Evolutionary conservation across 305 asterid genomes (phyloP), one percentile per base, ranked within the genome.

Genomic region (Nicotiana rustica): DNA sequence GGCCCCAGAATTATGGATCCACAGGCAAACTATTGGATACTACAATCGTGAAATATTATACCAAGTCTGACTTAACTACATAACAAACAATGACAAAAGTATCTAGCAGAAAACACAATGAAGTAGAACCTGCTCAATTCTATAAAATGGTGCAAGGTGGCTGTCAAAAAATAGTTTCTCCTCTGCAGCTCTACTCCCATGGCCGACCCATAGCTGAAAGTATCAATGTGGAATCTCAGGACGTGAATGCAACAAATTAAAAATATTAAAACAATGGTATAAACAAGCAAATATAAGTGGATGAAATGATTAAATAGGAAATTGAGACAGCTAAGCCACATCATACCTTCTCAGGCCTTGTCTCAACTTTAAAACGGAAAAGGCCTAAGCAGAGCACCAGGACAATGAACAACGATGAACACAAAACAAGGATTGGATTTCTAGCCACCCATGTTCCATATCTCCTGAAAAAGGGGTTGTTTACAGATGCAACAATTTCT

Each of bases 381-480:
- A 97, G 93, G 84, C 99, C 99, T 70, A 97, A 86, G 92, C 98
- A 95, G 84, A 97, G 97, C 86, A 92, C 85, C 79, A 93, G 90
- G 87, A 95, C 94, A 49, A 94, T 71, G 78, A 86, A 89, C 86
- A 95, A 83, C 9, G 99, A 97, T 4, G 94, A 92, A 85, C 95
- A 95, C 88, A 97, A 84, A 49, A 97, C 97, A 81, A 93, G 95
- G 78, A 85, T 49, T 29, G 99, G 98, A 91, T 95, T 90, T 90
- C 99, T 92, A 67, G 99, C 99, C 86, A 97, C 99, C 98, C 97
- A 93, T 80, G 99, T 95, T 75, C 99, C 99, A 69, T 97, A 97
- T 91, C 90, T 90, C 99, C 99, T 97, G 97, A 85, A 87, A 5
- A 82, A 65, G 75, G n/a, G 67, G 49, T 76, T 76, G 52, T 76